Conservation (phyloP, 768 basidiomycete species). For the Nevesoporus exiguus region DNA sequence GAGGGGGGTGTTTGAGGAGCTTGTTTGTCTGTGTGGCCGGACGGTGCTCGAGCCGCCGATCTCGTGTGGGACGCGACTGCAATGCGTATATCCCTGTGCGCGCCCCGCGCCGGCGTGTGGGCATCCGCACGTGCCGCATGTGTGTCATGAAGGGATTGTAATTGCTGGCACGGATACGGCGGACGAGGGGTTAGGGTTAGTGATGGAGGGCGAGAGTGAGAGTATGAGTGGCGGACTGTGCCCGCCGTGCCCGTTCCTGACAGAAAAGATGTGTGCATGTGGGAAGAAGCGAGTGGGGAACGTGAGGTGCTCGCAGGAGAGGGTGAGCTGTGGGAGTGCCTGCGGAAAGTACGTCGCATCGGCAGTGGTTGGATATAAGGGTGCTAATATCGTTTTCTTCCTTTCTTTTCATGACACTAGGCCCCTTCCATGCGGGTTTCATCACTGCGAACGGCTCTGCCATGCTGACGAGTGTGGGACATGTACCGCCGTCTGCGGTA, state of each 20-base stretch:
- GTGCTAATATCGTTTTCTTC: neutral
- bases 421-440: conserved; percentile 80
- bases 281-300: conserved; percentile 81
- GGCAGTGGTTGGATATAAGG: neutral
- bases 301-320: conserved; percentile 76
- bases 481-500: conserved; percentile 79
- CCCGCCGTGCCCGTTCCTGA: conserved; percentile 85
- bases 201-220: neutral
- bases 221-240: conserved; percentile 38
- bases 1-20: conserved; percentile 88
- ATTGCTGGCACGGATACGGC: conserved; percentile 24
- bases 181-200: conserved; percentile 22
- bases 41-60: conserved; percentile 88
- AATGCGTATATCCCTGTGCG: conserved; percentile 78
- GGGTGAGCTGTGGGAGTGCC: conserved; percentile 74
- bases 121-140: conserved; percentile 72
- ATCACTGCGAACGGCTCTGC: conserved; percentile 80
- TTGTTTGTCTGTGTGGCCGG: conserved; percentile 80
- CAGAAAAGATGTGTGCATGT: conserved; percentile 80
- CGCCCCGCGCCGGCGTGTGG: conserved; percentile 72
- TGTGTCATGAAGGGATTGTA: conserved; percentile 71
- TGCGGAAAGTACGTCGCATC: conserved; percentile 67
- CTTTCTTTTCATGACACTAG: conserved; percentile 30
- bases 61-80: conserved; percentile 77
- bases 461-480: conserved; percentile 79